Evolutionary conservation across 2,329 filamentous ascomycete species (phyloP).

Genomic region (Plectosphaerella sp.): DNA sequence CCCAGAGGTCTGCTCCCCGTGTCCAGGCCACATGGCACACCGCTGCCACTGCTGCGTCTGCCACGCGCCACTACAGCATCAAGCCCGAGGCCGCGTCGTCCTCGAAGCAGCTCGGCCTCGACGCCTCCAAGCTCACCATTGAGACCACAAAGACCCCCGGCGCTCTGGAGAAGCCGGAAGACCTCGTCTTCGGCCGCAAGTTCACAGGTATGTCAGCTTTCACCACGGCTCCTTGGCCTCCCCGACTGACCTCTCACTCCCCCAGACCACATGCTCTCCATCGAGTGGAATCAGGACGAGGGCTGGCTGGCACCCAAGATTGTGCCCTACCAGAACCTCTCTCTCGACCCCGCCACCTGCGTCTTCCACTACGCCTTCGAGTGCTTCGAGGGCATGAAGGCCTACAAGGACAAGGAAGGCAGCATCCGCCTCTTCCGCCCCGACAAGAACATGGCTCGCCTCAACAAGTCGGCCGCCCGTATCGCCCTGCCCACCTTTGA

Average conservation of each 20-base stretch:
- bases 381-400: slow-evolving; percentile 99
- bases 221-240: too few relatives aligned
- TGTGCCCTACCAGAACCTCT: slow-evolving; percentile 93
- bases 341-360: slow-evolving; percentile 90
- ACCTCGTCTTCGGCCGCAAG: slow-evolving; percentile 82
- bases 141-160: slow-evolving; percentile 74
- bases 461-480: slow-evolving; percentile 87
- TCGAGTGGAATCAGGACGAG: slow-evolving; percentile 83
- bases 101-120: slow-evolving; percentile 61
- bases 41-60: slow-evolving; percentile 21
- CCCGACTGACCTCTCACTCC: background rate
- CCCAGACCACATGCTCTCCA: slow-evolving; percentile 90
- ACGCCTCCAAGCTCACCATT: slow-evolving; percentile 71
- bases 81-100: slow-evolving; percentile 43
- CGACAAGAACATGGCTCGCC: slow-evolving; percentile 89
- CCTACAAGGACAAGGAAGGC: slow-evolving; percentile 83
- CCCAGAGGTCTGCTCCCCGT: slow-evolving; percentile 19
- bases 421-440: slow-evolving; percentile 86
- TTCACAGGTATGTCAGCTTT: too few relatives aligned
- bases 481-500: slow-evolving; percentile 92
- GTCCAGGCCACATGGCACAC: slow-evolving; percentile 25
- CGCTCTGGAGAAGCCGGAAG: slow-evolving; percentile 65
- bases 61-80: slow-evolving; percentile 45
- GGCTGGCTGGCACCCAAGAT: slow-evolving; percentile 85
- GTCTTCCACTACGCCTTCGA: slow-evolving; percentile 99